phyloP scores from a whole-genome alignment of 345 rosid species.

The Nephelium lappaceum region DNA sequence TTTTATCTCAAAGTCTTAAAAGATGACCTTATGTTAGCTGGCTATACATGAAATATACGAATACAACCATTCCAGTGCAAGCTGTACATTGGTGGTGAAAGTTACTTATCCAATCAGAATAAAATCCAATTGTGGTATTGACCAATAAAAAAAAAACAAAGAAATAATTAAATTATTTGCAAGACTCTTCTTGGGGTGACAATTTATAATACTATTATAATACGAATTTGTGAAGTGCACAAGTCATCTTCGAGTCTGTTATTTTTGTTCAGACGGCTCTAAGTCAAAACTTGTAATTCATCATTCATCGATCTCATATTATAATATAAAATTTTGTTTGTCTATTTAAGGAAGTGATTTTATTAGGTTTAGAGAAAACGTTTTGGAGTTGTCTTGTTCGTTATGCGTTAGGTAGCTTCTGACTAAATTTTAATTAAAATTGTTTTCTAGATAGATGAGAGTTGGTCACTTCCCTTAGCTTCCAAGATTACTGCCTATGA shows the following conservation, averaged over 20 bases:
- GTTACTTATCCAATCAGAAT: not conserved
- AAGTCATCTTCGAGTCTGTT: not conserved
- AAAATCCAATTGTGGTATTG: not conserved
- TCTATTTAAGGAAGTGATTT: not conserved
- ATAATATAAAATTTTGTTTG: not conserved
- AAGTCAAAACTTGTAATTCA: not conserved
- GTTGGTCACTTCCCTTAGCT: conserved; percentile 21
- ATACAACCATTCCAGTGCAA: not conserved
- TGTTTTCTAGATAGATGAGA: conserved; percentile 4
- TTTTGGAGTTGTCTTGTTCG: conserved; percentile 21
- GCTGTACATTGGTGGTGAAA: not conserved
- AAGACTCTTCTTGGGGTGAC: not conserved
- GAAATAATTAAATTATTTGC: not conserved
- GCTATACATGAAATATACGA: no score
- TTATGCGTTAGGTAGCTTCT: conserved; percentile 28
- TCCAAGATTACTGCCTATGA: not conserved
- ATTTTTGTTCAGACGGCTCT: not conserved
- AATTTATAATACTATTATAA: not conserved
- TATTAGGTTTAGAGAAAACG: not conserved
- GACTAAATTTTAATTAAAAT: conserved; percentile 7
- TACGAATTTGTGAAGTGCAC: not conserved
- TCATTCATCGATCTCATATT: not conserved
- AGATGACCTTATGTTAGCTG: not conserved
- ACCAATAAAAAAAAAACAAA: not conserved
- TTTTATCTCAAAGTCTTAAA: not conserved